Evolutionary conservation across 2,329 filamentous ascomycete genomes (phyloP), one percentile per base, ranked within the genome.

Genomic region (Diplodia sapinea): DNA sequence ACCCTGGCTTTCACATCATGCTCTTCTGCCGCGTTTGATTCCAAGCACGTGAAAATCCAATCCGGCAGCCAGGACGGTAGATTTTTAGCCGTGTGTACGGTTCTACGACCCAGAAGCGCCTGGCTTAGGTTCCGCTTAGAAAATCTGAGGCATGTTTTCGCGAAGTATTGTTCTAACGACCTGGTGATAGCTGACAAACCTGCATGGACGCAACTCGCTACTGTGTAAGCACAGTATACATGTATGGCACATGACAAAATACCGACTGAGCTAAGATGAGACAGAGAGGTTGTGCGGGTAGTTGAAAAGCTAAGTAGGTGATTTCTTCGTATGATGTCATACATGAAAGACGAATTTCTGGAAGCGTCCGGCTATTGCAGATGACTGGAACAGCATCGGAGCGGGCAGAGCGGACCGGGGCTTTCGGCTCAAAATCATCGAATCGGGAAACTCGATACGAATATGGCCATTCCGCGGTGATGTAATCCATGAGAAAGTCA

Each of bases 81-180:
- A 2, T 6, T 33, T 11, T 15, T 1, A 13, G 12, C 12, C 8
- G 9, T 12, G 4, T 59, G 20, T 3, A 15, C 13, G 4, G 33
- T 9, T 15, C 55, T n/a, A 5, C 55, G 31, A 11, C 55, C 55
- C 4, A 11, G 5, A 9, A 59, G 20, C 11, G 31, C 55, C 1
- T 1, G 0, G 20, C 12, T n/a, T 3, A 15, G 9, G 31, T 43
- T 1, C 8, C 8, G 1, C 6, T n/a, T 0, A 6, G 17, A 1
- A 11, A 51, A 23, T 2, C 6, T 17, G 11, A 29, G 31, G 20
- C 26, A 23, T 1, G 11, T 3, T 12, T 9, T 11, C 4, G 31
- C 31, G 17, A 43, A 59, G 15, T 9, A n/a, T 9, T 59, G 29
- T 5, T 9, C 8, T 2, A 43, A 1, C 3, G 55, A 33, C 26